Conservation (phyloP, 2,329 filamentous ascomycete genomes). For the Nemania sp. region DNA sequence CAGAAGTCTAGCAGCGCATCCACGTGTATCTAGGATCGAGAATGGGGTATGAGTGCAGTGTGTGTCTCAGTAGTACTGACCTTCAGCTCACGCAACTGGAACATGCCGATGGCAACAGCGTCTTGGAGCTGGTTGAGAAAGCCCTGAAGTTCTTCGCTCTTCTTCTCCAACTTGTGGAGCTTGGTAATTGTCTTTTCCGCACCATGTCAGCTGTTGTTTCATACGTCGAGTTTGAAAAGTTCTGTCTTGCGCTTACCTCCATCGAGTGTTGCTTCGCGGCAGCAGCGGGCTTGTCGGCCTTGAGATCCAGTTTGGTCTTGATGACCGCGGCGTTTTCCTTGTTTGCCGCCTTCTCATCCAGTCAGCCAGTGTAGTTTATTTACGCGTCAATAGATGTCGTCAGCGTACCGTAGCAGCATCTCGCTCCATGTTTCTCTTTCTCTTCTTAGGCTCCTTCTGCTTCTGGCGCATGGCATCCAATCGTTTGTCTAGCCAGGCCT, state of each 20-base stretch:
- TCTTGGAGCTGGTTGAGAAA: slow-evolving; percentile 21
- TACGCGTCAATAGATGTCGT: neutral
- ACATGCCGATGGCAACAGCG: slow-evolving; percentile 14
- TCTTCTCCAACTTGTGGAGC: slow-evolving; percentile 1
- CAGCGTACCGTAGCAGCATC: neutral
- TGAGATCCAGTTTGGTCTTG: neutral
- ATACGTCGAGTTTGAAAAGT: neutral
- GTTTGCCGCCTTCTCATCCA: neutral
- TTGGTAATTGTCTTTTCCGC: neutral
- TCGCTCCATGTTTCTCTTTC: neutral
- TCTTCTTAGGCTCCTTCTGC: neutral
- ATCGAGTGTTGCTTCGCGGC: too few relatives aligned
- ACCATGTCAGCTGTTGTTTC: neutral
- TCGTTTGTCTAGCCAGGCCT: neutral
- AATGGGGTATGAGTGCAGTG: neutral
- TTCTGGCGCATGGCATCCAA: neutral
- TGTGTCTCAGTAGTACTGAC: neutral
- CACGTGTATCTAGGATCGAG: too few relatives aligned
- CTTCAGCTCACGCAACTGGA: slow-evolving; percentile 13
- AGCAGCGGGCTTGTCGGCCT: neutral
- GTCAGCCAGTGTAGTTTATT: neutral
- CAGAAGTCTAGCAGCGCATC: too few relatives aligned
- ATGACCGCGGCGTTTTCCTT: neutral
- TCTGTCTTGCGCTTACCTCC: too few relatives aligned
- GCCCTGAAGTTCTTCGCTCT: slow-evolving; percentile 12